Evolutionary conservation across 768 basidiomycete species (phyloP).

Genomic region (Termitomyces bulborhizus): DNA sequence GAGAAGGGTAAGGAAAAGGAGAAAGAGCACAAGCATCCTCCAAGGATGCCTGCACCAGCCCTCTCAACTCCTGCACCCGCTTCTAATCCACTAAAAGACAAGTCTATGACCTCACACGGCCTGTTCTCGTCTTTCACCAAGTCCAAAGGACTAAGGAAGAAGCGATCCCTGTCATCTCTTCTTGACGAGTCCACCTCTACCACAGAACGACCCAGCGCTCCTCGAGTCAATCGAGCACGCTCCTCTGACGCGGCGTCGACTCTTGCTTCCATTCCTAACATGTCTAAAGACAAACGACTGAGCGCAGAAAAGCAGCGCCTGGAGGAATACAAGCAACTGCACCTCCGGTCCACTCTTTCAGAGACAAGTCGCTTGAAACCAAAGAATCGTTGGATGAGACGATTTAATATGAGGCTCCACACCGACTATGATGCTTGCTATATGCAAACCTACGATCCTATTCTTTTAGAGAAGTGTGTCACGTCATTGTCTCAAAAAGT

Average conservation of each 20-base stretch:
- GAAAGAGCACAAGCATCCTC: not conserved
- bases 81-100: constrained; percentile 7
- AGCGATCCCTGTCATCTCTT: constrained; percentile 31
- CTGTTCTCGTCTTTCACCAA: constrained; percentile 14
- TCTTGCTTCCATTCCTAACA: not conserved
- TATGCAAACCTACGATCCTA: constrained; percentile 60
- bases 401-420: constrained; percentile 45
- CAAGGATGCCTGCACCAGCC: not conserved
- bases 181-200: constrained; percentile 14
- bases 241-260: constrained; percentile 10
- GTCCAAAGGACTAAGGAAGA: constrained; percentile 25
- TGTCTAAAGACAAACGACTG: constrained; percentile 2
- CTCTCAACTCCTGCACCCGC: not conserved
- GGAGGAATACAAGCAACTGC: constrained; percentile 18
- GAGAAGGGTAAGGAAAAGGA: constrained; percentile 20
- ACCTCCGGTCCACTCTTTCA: not conserved
- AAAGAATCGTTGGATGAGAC: constrained; percentile 33
- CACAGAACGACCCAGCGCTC: constrained; percentile 1
- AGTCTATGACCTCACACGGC: constrained; percentile 14
- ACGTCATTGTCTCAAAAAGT: constrained; percentile 1
- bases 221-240: constrained; percentile 5
- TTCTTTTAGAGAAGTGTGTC: constrained; percentile 53
- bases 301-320: constrained; percentile 4
- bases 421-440: constrained; percentile 51
- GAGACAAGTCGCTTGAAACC: constrained; percentile 1